These are phyloP conservation scores for Talaromyces sp. DNA, from an alignment of 2,329 filamentous ascomycete genomes.

Conservation along the genomic window DNA sequence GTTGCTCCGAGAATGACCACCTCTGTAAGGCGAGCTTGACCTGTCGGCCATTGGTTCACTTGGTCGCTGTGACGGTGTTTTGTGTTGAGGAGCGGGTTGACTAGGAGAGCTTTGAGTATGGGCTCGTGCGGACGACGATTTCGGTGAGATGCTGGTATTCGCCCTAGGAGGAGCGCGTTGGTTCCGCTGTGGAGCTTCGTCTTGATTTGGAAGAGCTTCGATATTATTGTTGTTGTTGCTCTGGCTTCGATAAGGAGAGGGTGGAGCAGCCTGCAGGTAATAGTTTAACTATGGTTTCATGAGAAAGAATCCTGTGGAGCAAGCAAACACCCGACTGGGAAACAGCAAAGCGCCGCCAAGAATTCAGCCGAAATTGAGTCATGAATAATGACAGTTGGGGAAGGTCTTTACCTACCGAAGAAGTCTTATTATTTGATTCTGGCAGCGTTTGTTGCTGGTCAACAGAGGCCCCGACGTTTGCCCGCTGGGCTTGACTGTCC, in stretches of 20 bases:
- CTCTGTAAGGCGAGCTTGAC: not conserved
- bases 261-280: conserved; percentile 13
- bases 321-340: not conserved
- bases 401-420: conserved; percentile 2
- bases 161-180: not conserved
- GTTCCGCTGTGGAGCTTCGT: conserved; percentile 3
- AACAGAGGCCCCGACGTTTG: conserved; percentile 1
- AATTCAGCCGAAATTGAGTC: not conserved
- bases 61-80: not conserved
- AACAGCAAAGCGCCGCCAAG: not conserved
- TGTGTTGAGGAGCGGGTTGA: not conserved
- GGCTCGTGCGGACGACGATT: not conserved
- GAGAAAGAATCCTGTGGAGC: not conserved
- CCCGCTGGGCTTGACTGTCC: not conserved
- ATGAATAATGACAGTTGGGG: not conserved
- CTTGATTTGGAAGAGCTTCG: not conserved
- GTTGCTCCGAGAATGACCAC: not conserved
- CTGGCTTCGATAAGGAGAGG: not conserved
- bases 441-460: conserved; percentile 2
- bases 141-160: not conserved
- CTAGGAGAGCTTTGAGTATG: not conserved
- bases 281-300: conserved; percentile 8
- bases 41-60: conserved; percentile 5
- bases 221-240: not conserved
- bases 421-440: not conserved